A percentile compares a stretch with the other conserved stretches of the same genome.
These are phyloP conservation scores for Malus hybrid DNA, from an alignment of 331 rosid genomes.

Conservation along the genomic window DNA sequence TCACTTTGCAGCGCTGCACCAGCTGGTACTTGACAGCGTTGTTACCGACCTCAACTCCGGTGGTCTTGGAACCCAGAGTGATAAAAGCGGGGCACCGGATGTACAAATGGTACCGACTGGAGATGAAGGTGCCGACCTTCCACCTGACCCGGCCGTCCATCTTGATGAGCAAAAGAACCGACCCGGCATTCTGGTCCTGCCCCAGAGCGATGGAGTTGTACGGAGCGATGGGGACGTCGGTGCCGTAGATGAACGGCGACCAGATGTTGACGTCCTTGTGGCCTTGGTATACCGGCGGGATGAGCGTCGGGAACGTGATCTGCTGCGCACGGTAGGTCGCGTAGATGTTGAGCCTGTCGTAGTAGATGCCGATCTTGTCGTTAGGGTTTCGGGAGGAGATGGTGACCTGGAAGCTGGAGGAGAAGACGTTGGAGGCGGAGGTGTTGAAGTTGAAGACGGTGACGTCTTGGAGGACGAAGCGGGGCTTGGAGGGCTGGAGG, in stretches of 20 bases:
- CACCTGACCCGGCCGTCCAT: constrained; percentile 71
- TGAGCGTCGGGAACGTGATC: constrained; percentile 52
- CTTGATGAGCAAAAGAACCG: constrained; percentile 33
- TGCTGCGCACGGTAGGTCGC: constrained; percentile 60
- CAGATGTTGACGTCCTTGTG: constrained; percentile 68
- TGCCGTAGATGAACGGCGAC: constrained; percentile 82
- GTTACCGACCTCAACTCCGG: constrained; percentile 33
- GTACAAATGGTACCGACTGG: constrained; percentile 64
- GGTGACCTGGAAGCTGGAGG: constrained; percentile 69
- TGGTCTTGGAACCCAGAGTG: constrained; percentile 23
- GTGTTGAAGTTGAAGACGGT: constrained; percentile 82
- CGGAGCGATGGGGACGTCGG: constrained; percentile 65
- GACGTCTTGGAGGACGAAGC: constrained; percentile 73
- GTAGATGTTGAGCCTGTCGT: constrained; percentile 69
- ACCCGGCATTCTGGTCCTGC: constrained; percentile 47
- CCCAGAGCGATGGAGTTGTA: constrained; percentile 30
- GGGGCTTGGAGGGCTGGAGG: constrained; percentile 64
- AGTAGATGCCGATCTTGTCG: constrained; percentile 75
- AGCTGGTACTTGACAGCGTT: constrained; percentile 77
- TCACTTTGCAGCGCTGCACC: constrained; percentile 53
- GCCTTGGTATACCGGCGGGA: constrained; percentile 73
- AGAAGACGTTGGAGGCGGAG: constrained; percentile 49
- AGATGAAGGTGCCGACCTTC: constrained; percentile 68
- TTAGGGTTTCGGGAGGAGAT: constrained; percentile 70
- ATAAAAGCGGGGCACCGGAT: constrained; percentile 72